Percentiles rank a stretch among this genome's conserved stretches.
phyloP scores from a whole-genome alignment of 495 filamentous ascomycete genomes.

The Hypoxylon intermedium region DNA sequence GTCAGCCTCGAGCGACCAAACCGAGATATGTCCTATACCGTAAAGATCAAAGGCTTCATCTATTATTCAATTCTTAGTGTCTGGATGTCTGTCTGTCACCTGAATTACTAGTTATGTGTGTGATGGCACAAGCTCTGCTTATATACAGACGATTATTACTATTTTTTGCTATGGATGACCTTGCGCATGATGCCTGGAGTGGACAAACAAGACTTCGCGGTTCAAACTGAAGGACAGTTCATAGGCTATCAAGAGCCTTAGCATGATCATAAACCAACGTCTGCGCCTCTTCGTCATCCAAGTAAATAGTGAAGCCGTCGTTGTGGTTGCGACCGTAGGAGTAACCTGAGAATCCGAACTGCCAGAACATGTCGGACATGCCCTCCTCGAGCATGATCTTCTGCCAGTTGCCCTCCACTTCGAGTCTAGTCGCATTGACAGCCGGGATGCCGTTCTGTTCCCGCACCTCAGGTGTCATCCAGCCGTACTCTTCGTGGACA shows the following conservation, averaged over 20 bases:
- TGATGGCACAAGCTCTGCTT: too few species aligned
- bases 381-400: conserved; percentile 55
- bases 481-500: conserved; percentile 64
- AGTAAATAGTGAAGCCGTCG: conserved; percentile 66
- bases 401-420: conserved; percentile 66
- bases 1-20: too few species aligned
- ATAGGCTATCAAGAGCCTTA: conserved; percentile 47
- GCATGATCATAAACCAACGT: conserved; percentile 67
- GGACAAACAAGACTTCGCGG: not conserved
- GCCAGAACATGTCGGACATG: conserved; percentile 69
- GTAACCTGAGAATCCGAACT: conserved; percentile 63
- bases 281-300: conserved; percentile 59
- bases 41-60: too few species aligned
- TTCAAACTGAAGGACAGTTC: not conserved
- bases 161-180: too few species aligned
- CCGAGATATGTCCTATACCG: too few species aligned
- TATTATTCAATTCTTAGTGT: too few species aligned
- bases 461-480: conserved; percentile 28
- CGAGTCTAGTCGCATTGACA: conserved; percentile 16
- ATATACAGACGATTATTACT: too few species aligned
- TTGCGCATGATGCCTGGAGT: too few species aligned
- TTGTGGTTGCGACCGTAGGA: conserved; percentile 58
- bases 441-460: conserved; percentile 31
- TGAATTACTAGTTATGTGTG: too few species aligned
- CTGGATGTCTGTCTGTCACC: too few species aligned